Base-by-base conservation (phyloP, 2,329 filamentous ascomycete species). In the Intubia oerlemansii region DNA sequence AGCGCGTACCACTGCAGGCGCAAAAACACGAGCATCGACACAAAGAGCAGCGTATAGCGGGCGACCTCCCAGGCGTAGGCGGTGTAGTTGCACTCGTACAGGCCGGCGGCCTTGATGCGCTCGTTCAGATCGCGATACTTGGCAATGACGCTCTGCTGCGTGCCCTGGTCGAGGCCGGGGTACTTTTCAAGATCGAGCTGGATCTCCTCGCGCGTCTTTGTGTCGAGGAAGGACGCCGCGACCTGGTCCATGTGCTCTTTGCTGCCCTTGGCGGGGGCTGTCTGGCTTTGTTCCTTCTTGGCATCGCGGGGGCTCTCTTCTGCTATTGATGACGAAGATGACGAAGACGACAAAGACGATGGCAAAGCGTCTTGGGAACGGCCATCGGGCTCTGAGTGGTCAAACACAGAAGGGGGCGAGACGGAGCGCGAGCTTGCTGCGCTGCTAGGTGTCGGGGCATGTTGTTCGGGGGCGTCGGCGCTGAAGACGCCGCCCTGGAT, bases 401-500 rank as follows among this genome's bases (percentile, higher is more conserved):
- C 62, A 34, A 66, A 66, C 7, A 60, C 42, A 21, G 19, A 21
- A n/a, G 19, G 5, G 17, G 26, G 7, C 12, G 4, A 8, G 21
- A 21, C 12, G 10, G n/a, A 18, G 5, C 4, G 7, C 7, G 10
- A 11, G 10, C n/a, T 3, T 7, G 23, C 3, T 11, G 8, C 7
- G 53, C 50, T 14, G n/a, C n/a, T n/a, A n/a, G n/a, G n/a, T n/a
- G n/a, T n/a, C n/a, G n/a, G n/a, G n/a, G n/a, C n/a, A n/a, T n/a
- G n/a, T n/a, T n/a, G n/a, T n/a, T n/a, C n/a, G n/a, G n/a, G n/a
- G 7, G 9, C 23, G 9, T 18, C 24, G 2, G 16, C 15, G 38
- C 73, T 64, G 49, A 84, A 91, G 33, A 62, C 60, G 24, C 85
- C 85, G 32, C 82, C 84, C 49, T 95, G 85, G 29, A 95, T 85